Percentiles rank a stretch among this genome's conserved stretches.
Conservation (phyloP, 805 yeast species). For the Saccharomycopsis fermentans region DNA sequence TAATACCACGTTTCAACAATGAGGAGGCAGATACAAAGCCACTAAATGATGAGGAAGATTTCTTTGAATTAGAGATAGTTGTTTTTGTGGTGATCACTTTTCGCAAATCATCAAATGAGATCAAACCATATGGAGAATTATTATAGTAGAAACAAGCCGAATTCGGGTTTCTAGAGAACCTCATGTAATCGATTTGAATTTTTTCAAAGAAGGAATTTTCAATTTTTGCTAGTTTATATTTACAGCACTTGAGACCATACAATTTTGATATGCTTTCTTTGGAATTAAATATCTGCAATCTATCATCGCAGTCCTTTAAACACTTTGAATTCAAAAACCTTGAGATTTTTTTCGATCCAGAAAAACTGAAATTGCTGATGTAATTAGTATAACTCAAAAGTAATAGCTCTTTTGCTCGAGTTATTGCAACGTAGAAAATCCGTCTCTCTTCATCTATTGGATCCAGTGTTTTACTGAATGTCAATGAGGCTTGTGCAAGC, state of each 20-base stretch:
- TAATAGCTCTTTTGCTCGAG: conserved; percentile 61
- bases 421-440: conserved; percentile 78
- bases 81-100: background rate
- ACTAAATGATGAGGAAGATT: background rate
- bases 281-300: background rate
- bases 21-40: background rate
- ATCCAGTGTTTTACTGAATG: background rate
- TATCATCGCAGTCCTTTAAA: background rate
- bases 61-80: background rate
- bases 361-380: background rate
- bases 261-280: background rate
- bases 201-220: background rate
- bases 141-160: background rate
- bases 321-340: background rate
- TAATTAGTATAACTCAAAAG: background rate
- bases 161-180: background rate
- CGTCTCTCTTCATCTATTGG: conserved; percentile 67
- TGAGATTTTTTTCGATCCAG: background rate
- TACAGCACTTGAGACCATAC: background rate
- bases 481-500: background rate
- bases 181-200: background rate
- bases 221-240: background rate
- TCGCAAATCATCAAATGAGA: background rate
- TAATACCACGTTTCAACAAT: background rate
- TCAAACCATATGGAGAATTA: background rate